A percentile compares a stretch with the other conserved stretches of the same genome.
These are phyloP conservation scores for Ceratopteris richardii DNA, from an alignment of 75 land plant genomes.

Conservation along the genomic window DNA sequence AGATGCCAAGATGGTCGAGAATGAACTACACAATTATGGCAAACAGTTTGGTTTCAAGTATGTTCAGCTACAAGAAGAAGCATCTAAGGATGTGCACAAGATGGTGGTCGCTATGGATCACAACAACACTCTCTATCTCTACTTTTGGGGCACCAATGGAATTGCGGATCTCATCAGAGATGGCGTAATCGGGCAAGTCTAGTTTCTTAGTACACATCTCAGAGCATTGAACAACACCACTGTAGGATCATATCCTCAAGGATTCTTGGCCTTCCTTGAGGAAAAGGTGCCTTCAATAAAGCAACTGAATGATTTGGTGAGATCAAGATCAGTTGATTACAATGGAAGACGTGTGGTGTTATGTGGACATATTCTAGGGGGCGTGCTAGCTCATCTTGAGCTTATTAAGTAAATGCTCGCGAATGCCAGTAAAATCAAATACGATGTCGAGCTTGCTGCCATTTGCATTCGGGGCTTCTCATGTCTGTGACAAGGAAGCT, in stretches of 20 bases:
- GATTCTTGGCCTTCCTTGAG: slow-evolving; percentile 1
- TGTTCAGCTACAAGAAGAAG: neutral
- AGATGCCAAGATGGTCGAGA: neutral
- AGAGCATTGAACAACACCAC: neutral
- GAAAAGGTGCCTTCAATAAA: neutral
- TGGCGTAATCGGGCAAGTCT: neutral
- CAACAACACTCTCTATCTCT: slow-evolving; percentile 4
- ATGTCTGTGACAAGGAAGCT: too few relatives aligned
- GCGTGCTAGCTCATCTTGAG: too few relatives aligned
- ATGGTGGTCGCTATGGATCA: slow-evolving; percentile 2
- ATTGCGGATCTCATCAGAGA: slow-evolving; percentile 1
- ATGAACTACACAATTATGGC: neutral
- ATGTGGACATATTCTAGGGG: too few relatives aligned
- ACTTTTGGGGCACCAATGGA: neutral
- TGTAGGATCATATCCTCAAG: neutral
- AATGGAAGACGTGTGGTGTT: neutral
- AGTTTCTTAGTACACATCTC: neutral
- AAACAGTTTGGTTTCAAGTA: neutral
- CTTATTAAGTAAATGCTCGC: too few relatives aligned
- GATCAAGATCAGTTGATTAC: neutral
- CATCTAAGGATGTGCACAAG: neutral
- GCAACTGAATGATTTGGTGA: neutral
- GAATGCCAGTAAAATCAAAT: too few relatives aligned
- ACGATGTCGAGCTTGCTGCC: too few relatives aligned
- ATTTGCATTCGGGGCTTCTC: too few relatives aligned